Percentiles rank a stretch among this genome's conserved stretches.
Evolutionary conservation across 768 basidiomycete genomes (phyloP).

Genomic region (Macrolepiota fuliginosa): DNA sequence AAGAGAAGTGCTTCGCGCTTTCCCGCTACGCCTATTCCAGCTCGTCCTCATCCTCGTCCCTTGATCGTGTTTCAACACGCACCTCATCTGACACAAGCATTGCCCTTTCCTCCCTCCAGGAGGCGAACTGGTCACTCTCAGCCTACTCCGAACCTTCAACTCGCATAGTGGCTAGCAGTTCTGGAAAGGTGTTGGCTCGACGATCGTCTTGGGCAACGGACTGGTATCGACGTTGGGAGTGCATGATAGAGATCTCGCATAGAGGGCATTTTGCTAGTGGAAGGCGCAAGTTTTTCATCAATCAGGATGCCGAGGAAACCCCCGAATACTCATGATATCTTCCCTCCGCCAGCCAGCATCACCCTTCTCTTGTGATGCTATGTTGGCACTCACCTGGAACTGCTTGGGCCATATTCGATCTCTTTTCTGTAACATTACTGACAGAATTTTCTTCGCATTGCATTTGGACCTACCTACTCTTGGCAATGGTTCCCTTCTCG

Average conservation of each 20-base stretch:
- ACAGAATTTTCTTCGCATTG: not conserved
- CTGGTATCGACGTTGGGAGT: slow-evolving; percentile 56
- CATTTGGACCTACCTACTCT: not conserved
- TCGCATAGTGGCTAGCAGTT: not conserved
- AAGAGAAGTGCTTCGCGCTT: not conserved
- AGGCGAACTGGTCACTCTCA: slow-evolving; percentile 1
- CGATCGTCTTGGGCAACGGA: slow-evolving; percentile 36
- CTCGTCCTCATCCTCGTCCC: not conserved
- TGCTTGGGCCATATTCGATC: not conserved
- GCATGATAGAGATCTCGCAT: slow-evolving; percentile 43
- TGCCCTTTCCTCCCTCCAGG: not conserved
- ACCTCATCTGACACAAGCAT: not conserved
- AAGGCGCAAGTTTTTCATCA: not conserved
- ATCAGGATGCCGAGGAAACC: not conserved
- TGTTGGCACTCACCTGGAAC: not conserved
- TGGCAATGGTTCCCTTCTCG: not conserved
- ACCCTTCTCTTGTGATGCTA: not conserved
- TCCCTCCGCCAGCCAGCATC: not conserved
- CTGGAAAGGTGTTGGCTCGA: slow-evolving; percentile 14
- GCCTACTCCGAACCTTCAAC: slow-evolving; percentile 13
- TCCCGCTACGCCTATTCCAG: not conserved
- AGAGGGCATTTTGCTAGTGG: slow-evolving; percentile 18
- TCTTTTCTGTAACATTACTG: not conserved
- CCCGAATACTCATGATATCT: not conserved
- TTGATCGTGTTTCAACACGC: not conserved